phyloP scores from a whole-genome alignment of 2,329 filamentous ascomycete species.

The Aspergillus ochraceus region DNA sequence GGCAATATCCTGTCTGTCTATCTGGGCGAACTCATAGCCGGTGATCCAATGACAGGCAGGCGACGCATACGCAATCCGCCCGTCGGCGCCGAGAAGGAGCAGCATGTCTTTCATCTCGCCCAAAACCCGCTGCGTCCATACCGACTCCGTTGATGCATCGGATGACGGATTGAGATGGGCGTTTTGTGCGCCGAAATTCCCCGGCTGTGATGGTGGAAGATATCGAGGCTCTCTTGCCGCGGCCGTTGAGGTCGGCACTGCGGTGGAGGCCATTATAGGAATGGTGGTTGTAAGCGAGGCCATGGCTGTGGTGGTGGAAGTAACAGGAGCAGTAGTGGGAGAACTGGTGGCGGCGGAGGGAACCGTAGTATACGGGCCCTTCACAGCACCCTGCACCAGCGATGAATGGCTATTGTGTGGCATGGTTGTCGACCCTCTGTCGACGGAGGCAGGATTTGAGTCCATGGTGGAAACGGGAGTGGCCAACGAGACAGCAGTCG shows the following conservation, averaged over 20 bases:
- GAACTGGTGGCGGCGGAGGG: not conserved
- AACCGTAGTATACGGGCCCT: not conserved
- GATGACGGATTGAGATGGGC: not conserved
- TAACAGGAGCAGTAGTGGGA: not conserved
- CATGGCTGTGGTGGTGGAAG: not conserved
- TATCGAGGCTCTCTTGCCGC: not conserved
- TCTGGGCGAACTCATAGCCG: constrained; percentile 69
- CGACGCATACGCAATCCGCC: constrained; percentile 82
- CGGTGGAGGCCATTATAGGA: not conserved
- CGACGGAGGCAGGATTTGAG: not conserved
- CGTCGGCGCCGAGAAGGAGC: constrained; percentile 81
- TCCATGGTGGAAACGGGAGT: constrained; percentile 8
- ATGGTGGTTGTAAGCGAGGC: not conserved
- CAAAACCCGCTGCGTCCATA: constrained; percentile 87
- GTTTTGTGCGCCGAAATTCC: not conserved
- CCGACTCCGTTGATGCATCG: constrained; percentile 44
- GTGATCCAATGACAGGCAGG: constrained; percentile 73
- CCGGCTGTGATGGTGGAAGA: not conserved
- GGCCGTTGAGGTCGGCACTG: not conserved
- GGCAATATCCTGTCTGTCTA: constrained; percentile 73
- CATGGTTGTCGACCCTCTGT: not conserved
- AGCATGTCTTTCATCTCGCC: constrained; percentile 88
- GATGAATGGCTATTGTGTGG: not conserved
- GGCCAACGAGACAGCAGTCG: constrained; percentile 1
- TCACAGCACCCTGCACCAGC: not conserved